A percentile compares a stretch with the other conserved stretches of the same genome.
phyloP scores from a whole-genome alignment of 192 early-diverging fungal species.

The Allomyces macrogynus region DNA sequence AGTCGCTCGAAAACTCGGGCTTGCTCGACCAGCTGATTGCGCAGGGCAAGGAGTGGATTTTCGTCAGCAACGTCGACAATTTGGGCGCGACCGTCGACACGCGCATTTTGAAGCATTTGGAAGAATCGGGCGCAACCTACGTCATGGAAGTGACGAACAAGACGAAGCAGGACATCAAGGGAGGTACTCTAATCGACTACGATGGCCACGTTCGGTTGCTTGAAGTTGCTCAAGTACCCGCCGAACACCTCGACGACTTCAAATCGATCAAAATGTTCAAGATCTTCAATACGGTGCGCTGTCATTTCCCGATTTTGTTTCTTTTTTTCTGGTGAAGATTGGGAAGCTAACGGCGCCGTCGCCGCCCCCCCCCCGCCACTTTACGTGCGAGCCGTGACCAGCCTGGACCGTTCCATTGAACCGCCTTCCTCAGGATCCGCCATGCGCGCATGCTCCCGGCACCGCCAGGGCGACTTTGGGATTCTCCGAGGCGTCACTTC shows the following conservation, averaged over 20 bases:
- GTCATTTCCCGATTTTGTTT: no score
- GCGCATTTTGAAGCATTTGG: slow-evolving; percentile 79
- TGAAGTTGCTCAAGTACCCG: slow-evolving; percentile 97
- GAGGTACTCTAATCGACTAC: slow-evolving; percentile 97
- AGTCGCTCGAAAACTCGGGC: slow-evolving; percentile 79
- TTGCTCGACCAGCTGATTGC: slow-evolving; percentile 75
- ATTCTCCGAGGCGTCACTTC: no score
- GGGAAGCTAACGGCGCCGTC: no score
- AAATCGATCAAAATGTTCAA: no score
- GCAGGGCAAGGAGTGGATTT: slow-evolving; percentile 96
- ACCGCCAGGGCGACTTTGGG: no score
- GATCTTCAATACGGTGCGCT: no score
- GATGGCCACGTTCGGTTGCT: slow-evolving; percentile 78
- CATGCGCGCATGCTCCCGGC: no score
- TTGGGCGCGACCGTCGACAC: slow-evolving; percentile 92
- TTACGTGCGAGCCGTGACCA: no score
- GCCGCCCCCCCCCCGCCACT: no score
- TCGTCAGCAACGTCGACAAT: slow-evolving; percentile 98
- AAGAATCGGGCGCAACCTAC: slow-evolving; percentile 68
- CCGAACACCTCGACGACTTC: slow-evolving; percentile 88
- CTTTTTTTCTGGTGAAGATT: no score
- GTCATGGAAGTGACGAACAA: slow-evolving; percentile 99
- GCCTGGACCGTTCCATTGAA: no score
- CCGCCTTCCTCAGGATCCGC: no score
- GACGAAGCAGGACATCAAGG: slow-evolving; percentile 98